Base-by-base conservation (phyloP, 2,329 filamentous ascomycete genomes). In the Alternaria rosae region DNA sequence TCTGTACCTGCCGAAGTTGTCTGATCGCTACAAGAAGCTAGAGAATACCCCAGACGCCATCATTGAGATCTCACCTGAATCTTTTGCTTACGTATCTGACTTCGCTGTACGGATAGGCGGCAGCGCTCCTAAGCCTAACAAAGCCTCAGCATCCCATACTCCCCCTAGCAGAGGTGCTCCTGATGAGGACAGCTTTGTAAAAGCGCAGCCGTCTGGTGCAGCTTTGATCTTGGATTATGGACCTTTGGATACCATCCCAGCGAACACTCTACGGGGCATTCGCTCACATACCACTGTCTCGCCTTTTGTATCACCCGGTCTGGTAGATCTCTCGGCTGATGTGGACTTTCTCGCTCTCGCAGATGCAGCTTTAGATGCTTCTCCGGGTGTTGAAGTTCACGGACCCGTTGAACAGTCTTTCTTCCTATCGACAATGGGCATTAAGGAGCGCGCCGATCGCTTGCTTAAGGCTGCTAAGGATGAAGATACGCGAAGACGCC, bases 181-280 rank as follows among this genome's bases (percentile, higher is more conserved):
- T 17, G 55, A 56, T 21, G 44, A 67, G 35, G 57, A 65, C 1
- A 25, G 60, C 2, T 72, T 84, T 6, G 82, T 84, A 1, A 94
- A 92, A 75, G 69, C 83, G 0, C 77, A 76, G 1, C 89, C 94
- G 1, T 90, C 89, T 1, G 95, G 95, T 52, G 95, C 94, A 9
- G 95, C 94, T 1, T 85, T 99, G n/a, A 92, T 99, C 70, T 88
- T 99, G 47, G 95, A 99, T 82, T 99, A 99, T 80, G 95, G 95
- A 17, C 91, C 94, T 5, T 80, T 88, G 4, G 85, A 89, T 60
- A 91, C 87, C 0, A 89, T 99, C 51, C 95, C 95, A 3, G 84
- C 91, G 62, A 97, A 97, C 84, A 96, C 93, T 0, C 86, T 99
- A 21, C 91, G 95, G 30, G 95, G 95, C 21, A 98, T 99, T 78